phyloP scores from a whole-genome alignment of 1,139 yeast species.

The Nakaseomyces glabratus region DNA sequence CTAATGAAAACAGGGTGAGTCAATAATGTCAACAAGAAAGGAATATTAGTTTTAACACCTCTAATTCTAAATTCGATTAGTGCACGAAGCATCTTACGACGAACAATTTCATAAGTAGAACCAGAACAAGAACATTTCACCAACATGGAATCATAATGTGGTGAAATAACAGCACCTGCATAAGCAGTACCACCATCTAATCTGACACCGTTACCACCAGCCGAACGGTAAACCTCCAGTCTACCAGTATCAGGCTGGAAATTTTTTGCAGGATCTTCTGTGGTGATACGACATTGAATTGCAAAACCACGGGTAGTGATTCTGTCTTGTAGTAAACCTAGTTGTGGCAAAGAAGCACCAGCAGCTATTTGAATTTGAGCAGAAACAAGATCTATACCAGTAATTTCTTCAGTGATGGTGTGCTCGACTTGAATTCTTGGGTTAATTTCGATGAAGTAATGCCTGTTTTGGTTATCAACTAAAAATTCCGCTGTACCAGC shows the following conservation, averaged over 20 bases:
- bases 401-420: slow-evolving; percentile 96
- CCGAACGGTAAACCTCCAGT: slow-evolving; percentile 94
- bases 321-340: slow-evolving; percentile 87
- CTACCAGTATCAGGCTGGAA: slow-evolving; percentile 99
- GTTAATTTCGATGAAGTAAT: slow-evolving; percentile 95
- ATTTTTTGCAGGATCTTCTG: slow-evolving; percentile 93
- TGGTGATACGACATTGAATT: slow-evolving; percentile 97
- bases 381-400: slow-evolving; percentile 96
- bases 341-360: slow-evolving; percentile 86
- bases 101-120: slow-evolving; percentile 89
- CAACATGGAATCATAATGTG: slow-evolving; percentile 97
- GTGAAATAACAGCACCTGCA: slow-evolving; percentile 96
- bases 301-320: slow-evolving; percentile 97
- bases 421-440: slow-evolving; percentile 99
- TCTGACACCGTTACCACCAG: slow-evolving; percentile 99
- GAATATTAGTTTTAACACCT: slow-evolving; percentile 98
- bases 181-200: slow-evolving; percentile 98
- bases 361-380: slow-evolving; percentile 99
- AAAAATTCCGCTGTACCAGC: slow-evolving; percentile 99
- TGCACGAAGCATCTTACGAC: slow-evolving; percentile 96
- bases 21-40: slow-evolving; percentile 84
- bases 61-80: slow-evolving; percentile 95
- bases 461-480: slow-evolving; percentile 90
- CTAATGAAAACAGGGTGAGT: slow-evolving; percentile 83
- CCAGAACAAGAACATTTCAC: slow-evolving; percentile 97